A percentile compares a stretch with the other conserved stretches of the same genome.
These are phyloP conservation scores for Russula sp. DNA, from an alignment of 768 basidiomycete species.

Conservation along the genomic window DNA sequence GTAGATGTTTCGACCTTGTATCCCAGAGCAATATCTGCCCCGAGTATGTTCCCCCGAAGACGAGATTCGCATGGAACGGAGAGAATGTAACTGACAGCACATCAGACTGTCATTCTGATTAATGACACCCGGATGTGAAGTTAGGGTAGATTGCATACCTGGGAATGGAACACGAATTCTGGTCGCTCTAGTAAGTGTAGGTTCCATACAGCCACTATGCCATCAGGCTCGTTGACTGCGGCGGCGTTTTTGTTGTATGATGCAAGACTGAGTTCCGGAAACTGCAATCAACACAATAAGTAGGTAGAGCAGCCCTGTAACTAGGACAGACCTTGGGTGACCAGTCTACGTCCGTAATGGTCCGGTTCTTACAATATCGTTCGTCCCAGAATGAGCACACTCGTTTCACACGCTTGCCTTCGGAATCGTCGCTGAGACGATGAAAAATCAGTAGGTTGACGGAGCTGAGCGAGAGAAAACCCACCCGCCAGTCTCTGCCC, in stretches of 20 bases:
- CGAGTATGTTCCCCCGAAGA: conserved; percentile 99
- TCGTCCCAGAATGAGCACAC: conserved; percentile 94
- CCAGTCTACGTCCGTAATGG: conserved; percentile 97
- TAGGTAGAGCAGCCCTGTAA: background rate
- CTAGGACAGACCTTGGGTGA: conserved; percentile 72
- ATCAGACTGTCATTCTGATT: conserved; percentile 56
- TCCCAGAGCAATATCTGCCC: conserved; percentile 99
- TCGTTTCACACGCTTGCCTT: conserved; percentile 85
- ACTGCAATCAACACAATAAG: conserved; percentile 42
- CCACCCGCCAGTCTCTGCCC: conserved; percentile 76
- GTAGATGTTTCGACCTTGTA: conserved; percentile 92
- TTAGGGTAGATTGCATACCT: conserved; percentile 47
- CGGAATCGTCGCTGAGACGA: conserved; percentile 70
- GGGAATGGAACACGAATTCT: conserved; percentile 97
- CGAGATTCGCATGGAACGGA: conserved; percentile 93
- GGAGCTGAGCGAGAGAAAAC: conserved; percentile 29
- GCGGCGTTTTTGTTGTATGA: conserved; percentile 98
- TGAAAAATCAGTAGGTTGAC: background rate
- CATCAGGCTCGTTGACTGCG: conserved; percentile 92
- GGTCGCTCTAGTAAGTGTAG: conserved; percentile 90
- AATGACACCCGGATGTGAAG: conserved; percentile 6
- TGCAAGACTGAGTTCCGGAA: conserved; percentile 90
- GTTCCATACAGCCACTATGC: conserved; percentile 97
- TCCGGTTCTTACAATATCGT: conserved; percentile 84
- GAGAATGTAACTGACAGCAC: conserved; percentile 96